phyloP scores from a whole-genome alignment of 2,329 filamentous ascomycete genomes.

The Neopestalotiopsis sp. region DNA sequence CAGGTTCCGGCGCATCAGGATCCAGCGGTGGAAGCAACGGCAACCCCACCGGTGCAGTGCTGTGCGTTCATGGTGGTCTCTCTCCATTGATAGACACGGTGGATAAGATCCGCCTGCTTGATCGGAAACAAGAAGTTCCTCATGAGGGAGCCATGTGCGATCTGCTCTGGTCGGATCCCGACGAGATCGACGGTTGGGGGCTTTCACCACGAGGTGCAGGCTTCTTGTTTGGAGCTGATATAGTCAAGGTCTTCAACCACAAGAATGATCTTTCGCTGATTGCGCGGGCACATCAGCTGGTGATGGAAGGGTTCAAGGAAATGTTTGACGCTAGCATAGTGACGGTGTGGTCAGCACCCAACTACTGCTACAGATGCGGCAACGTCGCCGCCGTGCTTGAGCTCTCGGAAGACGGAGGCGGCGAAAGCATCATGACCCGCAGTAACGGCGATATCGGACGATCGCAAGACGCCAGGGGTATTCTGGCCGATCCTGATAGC shows the following conservation, averaged over 20 bases:
- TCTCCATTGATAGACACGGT: slow-evolving; percentile 91
- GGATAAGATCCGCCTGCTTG: slow-evolving; percentile 92
- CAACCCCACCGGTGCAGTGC: slow-evolving; percentile 79
- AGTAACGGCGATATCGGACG: slow-evolving; percentile 73
- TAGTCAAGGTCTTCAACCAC: slow-evolving; percentile 95
- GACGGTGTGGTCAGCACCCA: slow-evolving; percentile 97
- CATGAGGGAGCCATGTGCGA: slow-evolving; percentile 99
- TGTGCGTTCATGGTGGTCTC: slow-evolving; percentile 94
- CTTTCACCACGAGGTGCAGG: slow-evolving; percentile 92
- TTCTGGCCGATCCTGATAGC: slow-evolving; percentile 54
- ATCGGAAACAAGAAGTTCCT: slow-evolving; percentile 96
- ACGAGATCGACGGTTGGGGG: slow-evolving; percentile 98
- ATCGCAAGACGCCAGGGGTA: slow-evolving; percentile 44
- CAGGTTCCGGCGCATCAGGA: slow-evolving; percentile 80
- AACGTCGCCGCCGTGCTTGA: slow-evolving; percentile 96
- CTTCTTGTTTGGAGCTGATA: slow-evolving; percentile 94
- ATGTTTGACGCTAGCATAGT: slow-evolving; percentile 98
- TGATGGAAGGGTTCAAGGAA: slow-evolving; percentile 99
- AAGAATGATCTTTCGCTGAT: slow-evolving; percentile 91
- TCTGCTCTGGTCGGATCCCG: slow-evolving; percentile 95
- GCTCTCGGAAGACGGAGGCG: slow-evolving; percentile 85
- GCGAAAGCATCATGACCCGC: slow-evolving; percentile 71
- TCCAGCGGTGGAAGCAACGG: slow-evolving; percentile 68
- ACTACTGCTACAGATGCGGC: slow-evolving; percentile 95
- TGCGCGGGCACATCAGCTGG: slow-evolving; percentile 92